Base-by-base conservation (phyloP, 2,329 filamentous ascomycete genomes). In the Epichloe gansuensis region DNA sequence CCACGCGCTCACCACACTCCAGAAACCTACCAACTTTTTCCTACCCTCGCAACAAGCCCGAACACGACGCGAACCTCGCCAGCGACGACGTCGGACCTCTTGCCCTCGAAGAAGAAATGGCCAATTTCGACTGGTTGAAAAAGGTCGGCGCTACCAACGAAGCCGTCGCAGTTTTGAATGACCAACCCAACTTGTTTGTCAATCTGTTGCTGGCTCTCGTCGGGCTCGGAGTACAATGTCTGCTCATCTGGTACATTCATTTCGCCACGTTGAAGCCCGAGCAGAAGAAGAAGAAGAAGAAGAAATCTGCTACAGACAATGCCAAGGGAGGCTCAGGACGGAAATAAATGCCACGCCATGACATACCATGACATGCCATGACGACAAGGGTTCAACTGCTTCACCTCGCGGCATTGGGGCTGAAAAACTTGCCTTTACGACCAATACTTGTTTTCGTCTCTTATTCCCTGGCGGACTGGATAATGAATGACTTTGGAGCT, bases 201-300 rank as follows among this genome's bases (percentile, higher is more conserved):
- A 75, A 76, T 56, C 74, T 82, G 55, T 57, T 82, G 57, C 64
- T 80, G 62, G 76, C 78, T 54, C 69, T 82, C 52, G 61, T 78
- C 61, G 67, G 67, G 55, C 59, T 81, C 49, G 70, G 69, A 55
- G 61, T 74, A 8, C 69, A 81, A 58, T 64, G 63, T 53, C 60
- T 70, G 9, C 65, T 81, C 48, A 65, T 77, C 51, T 80, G 75
- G 75, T 80, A 73, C 67, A 82, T 82, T 61, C 77, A 81, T 66
- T 75, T 69, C 61, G 77, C 77, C 54, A 82, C 79, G 21, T 56
- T 79, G 68, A 82, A 82, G 69, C 78, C 78, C 15, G 76, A 79
- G 61, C 79, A 82, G 65, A 75, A 70, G 63, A 78, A 76, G 65
- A 72, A 71, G 62, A 73, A 72, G 60, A 65, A 69, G 48, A 65